Evolutionary conservation across 352 stramenopile genomes (phyloP).

Genomic region (Globisporangium viniferum): DNA sequence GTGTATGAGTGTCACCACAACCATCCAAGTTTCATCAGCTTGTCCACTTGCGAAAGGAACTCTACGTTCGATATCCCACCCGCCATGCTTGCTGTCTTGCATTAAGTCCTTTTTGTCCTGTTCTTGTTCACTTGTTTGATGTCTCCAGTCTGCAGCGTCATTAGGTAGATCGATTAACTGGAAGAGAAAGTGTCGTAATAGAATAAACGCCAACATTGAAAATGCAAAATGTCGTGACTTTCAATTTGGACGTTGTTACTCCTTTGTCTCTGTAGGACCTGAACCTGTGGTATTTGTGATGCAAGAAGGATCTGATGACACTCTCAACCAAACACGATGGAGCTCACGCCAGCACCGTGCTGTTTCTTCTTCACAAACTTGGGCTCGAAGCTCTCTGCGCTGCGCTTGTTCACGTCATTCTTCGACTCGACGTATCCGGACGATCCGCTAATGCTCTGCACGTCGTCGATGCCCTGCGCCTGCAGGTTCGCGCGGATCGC

Average conservation of each 20-base stretch:
- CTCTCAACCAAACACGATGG: slow-evolving; percentile 78
- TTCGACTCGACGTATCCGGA: slow-evolving; percentile 22
- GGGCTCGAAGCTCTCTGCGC: slow-evolving; percentile 41
- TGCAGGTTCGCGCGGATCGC: slow-evolving; percentile 42
- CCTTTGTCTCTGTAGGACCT: neutral
- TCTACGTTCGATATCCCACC: too few relatives aligned
- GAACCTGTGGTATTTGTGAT: neutral
- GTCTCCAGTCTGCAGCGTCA: neutral
- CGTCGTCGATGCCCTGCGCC: slow-evolving; percentile 29
- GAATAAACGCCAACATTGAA: neutral
- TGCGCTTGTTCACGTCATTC: slow-evolving; percentile 15
- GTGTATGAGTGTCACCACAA: neutral
- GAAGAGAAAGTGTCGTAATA: too few relatives aligned
- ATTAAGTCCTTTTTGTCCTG: too few relatives aligned
- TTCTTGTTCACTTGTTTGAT: neutral
- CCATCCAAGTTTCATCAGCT: neutral
- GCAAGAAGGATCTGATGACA: neutral
- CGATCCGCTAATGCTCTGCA: slow-evolving; percentile 14
- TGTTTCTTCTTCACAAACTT: slow-evolving; percentile 77
- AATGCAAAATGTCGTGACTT: neutral
- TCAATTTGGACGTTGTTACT: neutral
- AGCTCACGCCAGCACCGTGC: slow-evolving; percentile 68
- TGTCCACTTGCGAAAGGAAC: too few relatives aligned
- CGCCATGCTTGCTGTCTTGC: too few relatives aligned
- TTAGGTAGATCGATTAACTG: neutral